A percentile compares a stretch with the other conserved stretches of the same genome.
These are phyloP conservation scores for Magnaporthales sp. DNA, from an alignment of 2,329 filamentous ascomycete species.

Conservation along the genomic window DNA sequence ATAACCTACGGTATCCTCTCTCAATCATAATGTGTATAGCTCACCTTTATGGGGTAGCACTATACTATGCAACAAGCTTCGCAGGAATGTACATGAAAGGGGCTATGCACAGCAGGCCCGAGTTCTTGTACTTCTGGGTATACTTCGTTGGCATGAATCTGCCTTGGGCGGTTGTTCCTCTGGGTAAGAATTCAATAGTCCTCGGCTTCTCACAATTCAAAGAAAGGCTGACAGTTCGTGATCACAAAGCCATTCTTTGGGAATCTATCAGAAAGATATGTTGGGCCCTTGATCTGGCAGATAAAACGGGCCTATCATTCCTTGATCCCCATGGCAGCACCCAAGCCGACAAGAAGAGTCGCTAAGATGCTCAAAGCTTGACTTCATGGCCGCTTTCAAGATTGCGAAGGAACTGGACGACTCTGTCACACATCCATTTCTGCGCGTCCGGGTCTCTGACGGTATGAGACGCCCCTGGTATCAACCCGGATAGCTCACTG, in stretches of 20 bases:
- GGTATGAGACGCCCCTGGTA: constrained; percentile 43
- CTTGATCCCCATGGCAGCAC: not conserved
- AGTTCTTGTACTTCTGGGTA: constrained; percentile 53
- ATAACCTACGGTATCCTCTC: constrained; percentile 37
- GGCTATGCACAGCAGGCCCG: constrained; percentile 46
- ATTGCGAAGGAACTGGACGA: constrained; percentile 34
- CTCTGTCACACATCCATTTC: constrained; percentile 38
- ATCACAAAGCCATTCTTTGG: constrained; percentile 5
- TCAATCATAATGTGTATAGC: constrained; percentile 43
- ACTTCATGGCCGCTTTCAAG: not conserved
- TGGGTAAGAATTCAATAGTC: constrained; percentile 29
- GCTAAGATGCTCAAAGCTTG: not conserved
- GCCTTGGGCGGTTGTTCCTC: constrained; percentile 50
- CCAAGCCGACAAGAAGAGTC: not conserved
- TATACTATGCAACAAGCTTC: constrained; percentile 53
- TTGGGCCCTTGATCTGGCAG: constrained; percentile 3
- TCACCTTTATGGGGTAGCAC: constrained; percentile 51
- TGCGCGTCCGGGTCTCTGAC: constrained; percentile 36
- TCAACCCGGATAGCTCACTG: constrained; percentile 41
- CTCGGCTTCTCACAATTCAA: not conserved
- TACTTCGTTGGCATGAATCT: constrained; percentile 55
- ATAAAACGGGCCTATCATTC: not conserved
- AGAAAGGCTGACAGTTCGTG: not conserved
- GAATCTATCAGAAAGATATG: constrained; percentile 5
- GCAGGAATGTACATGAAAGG: constrained; percentile 36